Conservation (phyloP, 2,329 filamentous ascomycete species). For the Colletotrichum acutatum region DNA sequence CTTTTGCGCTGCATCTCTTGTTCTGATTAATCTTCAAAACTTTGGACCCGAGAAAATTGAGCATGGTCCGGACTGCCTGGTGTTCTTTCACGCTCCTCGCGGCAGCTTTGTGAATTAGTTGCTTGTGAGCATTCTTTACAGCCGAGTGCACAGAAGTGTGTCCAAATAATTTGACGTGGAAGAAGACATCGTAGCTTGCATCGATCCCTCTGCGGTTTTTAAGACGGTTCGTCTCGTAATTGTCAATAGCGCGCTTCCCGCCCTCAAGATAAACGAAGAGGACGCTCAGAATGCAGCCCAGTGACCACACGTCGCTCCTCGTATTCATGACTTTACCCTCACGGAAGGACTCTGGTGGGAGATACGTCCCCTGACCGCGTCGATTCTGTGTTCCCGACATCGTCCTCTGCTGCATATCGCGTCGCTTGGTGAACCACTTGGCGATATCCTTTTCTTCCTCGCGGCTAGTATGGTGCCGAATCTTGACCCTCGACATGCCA, state of each 20-base stretch:
- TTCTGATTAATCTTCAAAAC: background rate
- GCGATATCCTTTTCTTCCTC: constrained; percentile 24
- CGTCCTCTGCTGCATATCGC: background rate
- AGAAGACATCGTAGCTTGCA: background rate
- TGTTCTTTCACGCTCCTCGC: background rate
- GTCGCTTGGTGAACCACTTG: background rate
- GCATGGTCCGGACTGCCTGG: background rate
- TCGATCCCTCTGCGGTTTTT: background rate
- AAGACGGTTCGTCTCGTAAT: background rate
- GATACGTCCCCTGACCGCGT: background rate
- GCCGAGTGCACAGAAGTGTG: background rate
- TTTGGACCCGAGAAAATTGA: background rate
- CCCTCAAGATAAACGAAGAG: constrained; percentile 49
- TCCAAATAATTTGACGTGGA: background rate
- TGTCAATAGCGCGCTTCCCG: constrained; percentile 13
- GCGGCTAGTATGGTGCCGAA: constrained; percentile 34
- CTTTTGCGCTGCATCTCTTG: constrained; percentile 2
- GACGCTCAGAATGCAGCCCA: constrained; percentile 52
- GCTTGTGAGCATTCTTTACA: background rate
- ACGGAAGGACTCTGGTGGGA: constrained; percentile 23
- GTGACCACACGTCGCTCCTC: constrained; percentile 52
- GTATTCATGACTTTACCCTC: constrained; percentile 41
- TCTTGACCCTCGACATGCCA: constrained; percentile 51
- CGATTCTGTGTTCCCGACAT: background rate
- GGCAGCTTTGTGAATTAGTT: background rate